Evolutionary conservation across 1,139 yeast genomes (phyloP).

Genomic region (Protomyces lactucae-debilis): DNA sequence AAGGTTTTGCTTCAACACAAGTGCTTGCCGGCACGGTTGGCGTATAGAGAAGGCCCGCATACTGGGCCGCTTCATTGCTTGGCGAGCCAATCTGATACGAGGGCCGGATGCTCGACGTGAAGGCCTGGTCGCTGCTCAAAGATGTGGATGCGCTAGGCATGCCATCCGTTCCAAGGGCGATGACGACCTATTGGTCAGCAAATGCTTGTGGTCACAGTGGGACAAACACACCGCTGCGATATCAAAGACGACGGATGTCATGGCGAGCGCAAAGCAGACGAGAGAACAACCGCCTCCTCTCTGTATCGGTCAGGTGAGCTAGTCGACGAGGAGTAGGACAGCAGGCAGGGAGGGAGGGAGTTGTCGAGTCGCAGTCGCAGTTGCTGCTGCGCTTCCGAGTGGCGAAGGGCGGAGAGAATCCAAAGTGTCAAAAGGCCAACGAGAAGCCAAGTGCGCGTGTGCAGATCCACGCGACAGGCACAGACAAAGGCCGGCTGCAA

Average conservation of each 20-base stretch:
- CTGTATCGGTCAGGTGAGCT: too few species aligned
- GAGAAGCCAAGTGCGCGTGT: too few species aligned
- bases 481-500: too few species aligned
- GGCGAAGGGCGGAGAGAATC: too few species aligned
- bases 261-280: neutral
- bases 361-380: too few species aligned
- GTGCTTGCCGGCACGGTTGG: neutral
- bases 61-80: neutral
- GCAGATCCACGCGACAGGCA: too few species aligned
- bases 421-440: too few species aligned
- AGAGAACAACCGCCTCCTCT: too few species aligned
- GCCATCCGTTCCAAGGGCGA: neutral
- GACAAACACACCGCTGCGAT: neutral
- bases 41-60: conserved; percentile 21
- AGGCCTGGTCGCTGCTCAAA: conserved; percentile 4
- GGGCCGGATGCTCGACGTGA: neutral
- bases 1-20: neutral
- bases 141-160: neutral
- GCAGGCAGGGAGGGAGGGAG: too few species aligned
- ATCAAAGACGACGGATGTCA: neutral
- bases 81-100: conserved; percentile 4
- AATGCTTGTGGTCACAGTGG: neutral
- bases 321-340: too few species aligned
- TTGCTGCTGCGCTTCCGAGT: too few species aligned
- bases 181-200: neutral